Conservation (phyloP, 345 rosid species). For the Nephelium lappaceum region DNA sequence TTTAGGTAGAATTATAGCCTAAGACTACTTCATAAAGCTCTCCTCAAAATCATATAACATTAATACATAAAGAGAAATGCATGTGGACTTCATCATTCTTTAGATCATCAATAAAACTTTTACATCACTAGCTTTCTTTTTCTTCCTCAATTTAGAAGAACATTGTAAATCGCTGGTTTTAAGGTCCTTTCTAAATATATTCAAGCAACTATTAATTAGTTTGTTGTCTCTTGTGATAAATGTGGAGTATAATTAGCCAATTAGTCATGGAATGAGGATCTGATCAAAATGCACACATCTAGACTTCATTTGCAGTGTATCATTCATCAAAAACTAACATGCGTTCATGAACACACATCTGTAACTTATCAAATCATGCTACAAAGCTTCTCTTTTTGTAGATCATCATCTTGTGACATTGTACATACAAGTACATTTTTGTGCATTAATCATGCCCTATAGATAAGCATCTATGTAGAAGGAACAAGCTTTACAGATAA, state of each 20-base stretch:
- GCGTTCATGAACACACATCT: neutral
- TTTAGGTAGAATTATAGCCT: conserved; percentile 28
- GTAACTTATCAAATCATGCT: neutral
- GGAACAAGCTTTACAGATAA: conserved; percentile 15
- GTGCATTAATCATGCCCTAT: neutral
- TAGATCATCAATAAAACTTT: conserved; percentile 6
- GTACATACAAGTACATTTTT: too few relatives aligned
- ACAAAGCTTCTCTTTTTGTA: neutral
- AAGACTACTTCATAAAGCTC: conserved; percentile 27
- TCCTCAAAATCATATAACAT: conserved; percentile 34
- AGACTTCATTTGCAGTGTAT: neutral
- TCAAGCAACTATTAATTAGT: neutral
- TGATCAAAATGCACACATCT: neutral
- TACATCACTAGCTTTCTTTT: neutral
- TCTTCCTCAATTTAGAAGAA: neutral
- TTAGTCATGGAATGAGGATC: neutral
- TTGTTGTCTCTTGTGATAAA: neutral
- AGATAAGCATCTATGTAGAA: neutral
- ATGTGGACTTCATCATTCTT: conserved; percentile 40
- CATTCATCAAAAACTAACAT: neutral
- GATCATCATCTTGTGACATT: neutral
- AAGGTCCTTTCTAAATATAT: neutral
- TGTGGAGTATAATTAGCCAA: neutral
- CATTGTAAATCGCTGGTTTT: neutral
- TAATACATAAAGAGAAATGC: conserved; percentile 33